Percentiles rank a stretch among this genome's conserved stretches.
Conservation (phyloP, 495 filamentous ascomycete genomes). For the Xylaria telfairii region DNA sequence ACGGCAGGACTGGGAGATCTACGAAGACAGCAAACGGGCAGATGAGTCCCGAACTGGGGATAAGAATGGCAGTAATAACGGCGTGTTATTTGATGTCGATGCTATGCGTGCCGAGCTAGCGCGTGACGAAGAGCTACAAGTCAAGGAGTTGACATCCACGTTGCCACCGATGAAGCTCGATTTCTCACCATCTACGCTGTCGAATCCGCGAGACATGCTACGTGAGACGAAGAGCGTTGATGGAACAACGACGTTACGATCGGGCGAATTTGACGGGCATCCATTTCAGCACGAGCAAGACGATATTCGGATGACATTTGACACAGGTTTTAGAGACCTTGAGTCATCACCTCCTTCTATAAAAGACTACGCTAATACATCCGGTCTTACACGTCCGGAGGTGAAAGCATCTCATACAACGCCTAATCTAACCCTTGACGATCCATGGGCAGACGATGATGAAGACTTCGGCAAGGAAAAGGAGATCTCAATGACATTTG, state of each 20-base stretch:
- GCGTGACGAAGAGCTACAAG: conserved; percentile 68
- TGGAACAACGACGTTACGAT: conserved; percentile 33
- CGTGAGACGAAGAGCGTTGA: conserved; percentile 60
- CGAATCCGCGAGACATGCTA: conserved; percentile 45
- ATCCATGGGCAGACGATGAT: conserved; percentile 86
- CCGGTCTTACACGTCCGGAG: conserved; percentile 45
- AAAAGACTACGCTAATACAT: conserved; percentile 39
- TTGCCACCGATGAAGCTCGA: conserved; percentile 88
- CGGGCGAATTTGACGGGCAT: not conserved
- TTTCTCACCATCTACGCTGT: conserved; percentile 47
- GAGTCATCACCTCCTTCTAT: conserved; percentile 37
- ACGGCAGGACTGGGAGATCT: conserved; percentile 95
- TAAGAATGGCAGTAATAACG: conserved; percentile 54
- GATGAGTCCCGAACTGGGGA: conserved; percentile 46
- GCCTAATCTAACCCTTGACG: conserved; percentile 60
- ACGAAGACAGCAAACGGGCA: conserved; percentile 64
- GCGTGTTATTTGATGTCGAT: conserved; percentile 92
- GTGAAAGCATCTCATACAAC: conserved; percentile 47
- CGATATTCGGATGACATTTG: conserved; percentile 76
- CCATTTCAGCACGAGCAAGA: conserved; percentile 43
- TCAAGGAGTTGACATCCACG: conserved; percentile 85
- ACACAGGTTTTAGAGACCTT: conserved; percentile 60
- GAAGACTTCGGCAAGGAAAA: conserved; percentile 74
- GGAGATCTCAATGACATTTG: conserved; percentile 81
- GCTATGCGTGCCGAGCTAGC: conserved; percentile 88